Conservation (phyloP, 129 eudicot genomes). For the Arctium minus region DNA sequence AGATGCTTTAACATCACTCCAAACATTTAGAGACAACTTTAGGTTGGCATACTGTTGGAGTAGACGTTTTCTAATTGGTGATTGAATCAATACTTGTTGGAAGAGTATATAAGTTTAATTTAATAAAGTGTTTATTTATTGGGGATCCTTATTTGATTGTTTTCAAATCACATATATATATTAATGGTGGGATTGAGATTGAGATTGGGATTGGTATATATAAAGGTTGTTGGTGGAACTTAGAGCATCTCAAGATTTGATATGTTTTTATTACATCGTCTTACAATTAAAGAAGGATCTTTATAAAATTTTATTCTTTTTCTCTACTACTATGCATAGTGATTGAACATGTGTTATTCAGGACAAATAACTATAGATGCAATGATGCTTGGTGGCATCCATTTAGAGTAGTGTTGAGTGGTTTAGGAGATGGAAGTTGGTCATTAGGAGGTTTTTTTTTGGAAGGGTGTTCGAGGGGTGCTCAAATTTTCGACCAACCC, state of each 20-base stretch:
- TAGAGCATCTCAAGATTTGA: neutral
- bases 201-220: neutral
- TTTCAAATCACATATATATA: neutral
- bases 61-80: no score
- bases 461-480: no score
- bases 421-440: neutral
- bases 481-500: no score
- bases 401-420: neutral
- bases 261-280: neutral
- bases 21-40: no score
- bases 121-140: no score
- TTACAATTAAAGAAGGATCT: neutral
- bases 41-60: no score
- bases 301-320: no score
- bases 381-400: neutral
- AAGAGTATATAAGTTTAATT: no score
- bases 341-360: neutral
- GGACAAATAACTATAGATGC: neutral
- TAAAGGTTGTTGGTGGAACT: neutral
- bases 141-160: neutral
- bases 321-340: neutral
- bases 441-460: no score
- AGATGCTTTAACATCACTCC: no score
- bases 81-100: no score
- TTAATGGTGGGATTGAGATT: neutral